Conservation (phyloP, 306 rosid species). For the Cicer pinnatifidum region DNA sequence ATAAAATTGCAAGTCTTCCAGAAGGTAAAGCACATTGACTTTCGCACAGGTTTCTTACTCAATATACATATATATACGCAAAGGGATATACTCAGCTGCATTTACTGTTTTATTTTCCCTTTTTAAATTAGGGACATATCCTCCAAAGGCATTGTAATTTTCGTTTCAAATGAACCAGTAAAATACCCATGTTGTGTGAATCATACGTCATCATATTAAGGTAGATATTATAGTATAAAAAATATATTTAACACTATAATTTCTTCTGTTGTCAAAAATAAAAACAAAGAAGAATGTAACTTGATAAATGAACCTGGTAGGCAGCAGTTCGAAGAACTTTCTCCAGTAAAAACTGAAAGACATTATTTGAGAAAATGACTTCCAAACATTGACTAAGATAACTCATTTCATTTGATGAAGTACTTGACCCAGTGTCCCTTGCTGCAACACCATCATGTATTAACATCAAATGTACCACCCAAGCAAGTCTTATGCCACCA, state of each 20-base stretch:
- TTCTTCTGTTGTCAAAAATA: background rate
- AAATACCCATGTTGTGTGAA: too few relatives aligned
- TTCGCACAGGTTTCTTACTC: background rate
- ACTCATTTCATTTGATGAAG: conserved; percentile 69
- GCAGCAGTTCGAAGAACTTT: conserved; percentile 85
- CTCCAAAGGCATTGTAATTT: background rate
- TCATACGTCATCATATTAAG: too few relatives aligned
- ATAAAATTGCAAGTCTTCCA: background rate
- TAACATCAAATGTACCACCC: conserved; percentile 92
- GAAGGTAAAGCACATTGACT: conserved; percentile 30
- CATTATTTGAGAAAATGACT: conserved; percentile 75
- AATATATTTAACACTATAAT: too few relatives aligned
- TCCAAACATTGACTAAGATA: conserved; percentile 76
- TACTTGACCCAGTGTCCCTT: conserved; percentile 64
- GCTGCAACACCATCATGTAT: conserved; percentile 63
- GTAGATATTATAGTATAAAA: too few relatives aligned
- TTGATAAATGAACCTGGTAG: conserved; percentile 69
- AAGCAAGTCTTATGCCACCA: conserved; percentile 82
- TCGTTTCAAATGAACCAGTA: too few relatives aligned
- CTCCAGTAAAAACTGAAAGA: conserved; percentile 79
- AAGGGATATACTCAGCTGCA: conserved; percentile 11
- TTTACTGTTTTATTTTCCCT: conserved; percentile 1
- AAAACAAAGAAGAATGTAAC: conserved; percentile 1
- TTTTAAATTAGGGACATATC: conserved; percentile 6
- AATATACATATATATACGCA: conserved; percentile 12